Evolutionary conservation across 306 rosid genomes (phyloP), one percentile per base, ranked within the genome.

Genomic region (Vicia faba): DNA sequence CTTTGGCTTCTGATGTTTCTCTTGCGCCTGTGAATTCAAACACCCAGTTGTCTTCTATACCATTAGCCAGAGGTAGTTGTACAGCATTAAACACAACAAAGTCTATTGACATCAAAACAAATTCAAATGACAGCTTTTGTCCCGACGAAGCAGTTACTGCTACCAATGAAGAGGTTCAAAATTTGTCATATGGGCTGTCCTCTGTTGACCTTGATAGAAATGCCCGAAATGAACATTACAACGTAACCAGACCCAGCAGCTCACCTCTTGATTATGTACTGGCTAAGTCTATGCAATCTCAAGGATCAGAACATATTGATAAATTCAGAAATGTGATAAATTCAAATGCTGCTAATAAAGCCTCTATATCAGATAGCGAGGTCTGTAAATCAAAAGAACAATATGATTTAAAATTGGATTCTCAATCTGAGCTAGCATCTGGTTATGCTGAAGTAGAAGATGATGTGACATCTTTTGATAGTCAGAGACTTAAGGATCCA

Each of bases 401-500:
- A 6, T 61, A 58, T 68, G 84, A 85, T 75, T 78, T 80, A 85
- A 57, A 64, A 54, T 78, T 77, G 20, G 84, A 83, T 61, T 75
- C 83, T 8, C 84, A 70, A 51, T 40, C 76, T 45, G 74, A 67
- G 57, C 64, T 49, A 60, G 62, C 53, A 33, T 64, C 83, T 26
- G 62, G 61, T 36, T 74, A 75, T 54, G 25, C 81, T 65, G 88
- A 84, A 71, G 76, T 86, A 61, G 98, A 92, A 72, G 98, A 89
- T 64, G 96, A 89, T 75, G 78, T 82, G 53, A 70, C 80, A 68
- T 80, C 84, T 72, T 89, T 89, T 73, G 92, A 84, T 67, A 84
- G 81, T 77, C 89, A 83, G 68, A 80, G 98, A 68, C 91, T 79
- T 15, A 89, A 84, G 80, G 98, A 87, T 79, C 96, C 93, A 54